Evolutionary conservation across 176 grass and related monocot species (phyloP).

Genomic region (Juncus inflexus): DNA sequence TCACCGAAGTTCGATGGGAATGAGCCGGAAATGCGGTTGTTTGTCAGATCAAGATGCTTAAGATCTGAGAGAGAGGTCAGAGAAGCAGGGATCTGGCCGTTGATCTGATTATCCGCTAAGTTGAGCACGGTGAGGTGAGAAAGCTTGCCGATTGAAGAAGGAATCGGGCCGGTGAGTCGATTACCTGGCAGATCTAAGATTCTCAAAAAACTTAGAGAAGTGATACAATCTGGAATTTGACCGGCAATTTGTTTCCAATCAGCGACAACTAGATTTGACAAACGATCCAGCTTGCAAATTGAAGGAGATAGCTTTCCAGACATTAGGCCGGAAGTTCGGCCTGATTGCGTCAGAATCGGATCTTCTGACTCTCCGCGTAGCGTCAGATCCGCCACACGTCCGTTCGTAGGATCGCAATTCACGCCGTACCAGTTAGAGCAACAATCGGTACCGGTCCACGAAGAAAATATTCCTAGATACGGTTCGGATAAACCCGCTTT

Average conservation of each 20-base stretch:
- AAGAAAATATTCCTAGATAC: conserved; percentile 70
- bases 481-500: conserved; percentile 62
- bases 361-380: conserved; percentile 89
- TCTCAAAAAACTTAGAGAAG: conserved; percentile 52
- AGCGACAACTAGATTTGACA: conserved; percentile 61
- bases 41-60: conserved; percentile 85
- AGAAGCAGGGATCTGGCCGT: conserved; percentile 43
- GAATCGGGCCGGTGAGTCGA: conserved; percentile 61
- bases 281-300: conserved; percentile 63
- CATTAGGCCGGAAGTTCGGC: conserved; percentile 68
- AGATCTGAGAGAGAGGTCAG: conserved; percentile 43
- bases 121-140: conserved; percentile 77
- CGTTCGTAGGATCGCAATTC: conserved; percentile 61
- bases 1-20: conserved; percentile 46
- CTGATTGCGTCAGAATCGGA: conserved; percentile 52
- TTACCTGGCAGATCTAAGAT: conserved; percentile 82
- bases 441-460: conserved; percentile 70
- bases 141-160: conserved; percentile 46
- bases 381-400: conserved; percentile 61
- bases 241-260: conserved; percentile 97
- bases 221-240: conserved; percentile 57
- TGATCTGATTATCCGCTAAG: conserved; percentile 74
- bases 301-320: conserved; percentile 77
- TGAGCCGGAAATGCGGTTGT: conserved; percentile 57
- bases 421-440: conserved; percentile 90